Evolutionary conservation across 1,284 basidiomycete genomes (phyloP).

Genomic region (Marasmius fiardii): DNA sequence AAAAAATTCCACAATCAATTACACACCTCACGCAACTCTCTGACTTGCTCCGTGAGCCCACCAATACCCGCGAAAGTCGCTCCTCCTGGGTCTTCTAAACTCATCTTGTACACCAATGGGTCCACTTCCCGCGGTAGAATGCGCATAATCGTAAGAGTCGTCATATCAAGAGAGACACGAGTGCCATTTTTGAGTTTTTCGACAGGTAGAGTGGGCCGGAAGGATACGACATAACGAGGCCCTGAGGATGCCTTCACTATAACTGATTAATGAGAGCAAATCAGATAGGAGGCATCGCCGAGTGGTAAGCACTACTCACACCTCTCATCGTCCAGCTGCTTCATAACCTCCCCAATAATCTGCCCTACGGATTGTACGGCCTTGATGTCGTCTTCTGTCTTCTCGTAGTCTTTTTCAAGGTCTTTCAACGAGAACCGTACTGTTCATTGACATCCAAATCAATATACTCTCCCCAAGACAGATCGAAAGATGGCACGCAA

Average conservation of each 20-base stretch:
- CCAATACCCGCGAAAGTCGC: conserved; percentile 97
- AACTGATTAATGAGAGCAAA: conserved; percentile 46
- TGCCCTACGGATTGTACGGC: conserved; percentile 98
- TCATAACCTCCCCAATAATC: conserved; percentile 99
- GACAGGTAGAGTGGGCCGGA: conserved; percentile 89
- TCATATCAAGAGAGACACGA: conserved; percentile 99
- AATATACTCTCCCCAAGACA: not conserved
- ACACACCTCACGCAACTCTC: conserved; percentile 89
- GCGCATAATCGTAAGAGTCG: conserved; percentile 98
- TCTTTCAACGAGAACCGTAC: conserved; percentile 85
- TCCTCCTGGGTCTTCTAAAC: conserved; percentile 94
- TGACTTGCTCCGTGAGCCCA: conserved; percentile 93
- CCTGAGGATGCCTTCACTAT: conserved; percentile 99
- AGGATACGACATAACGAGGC: conserved; percentile 99
- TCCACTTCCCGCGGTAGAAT: conserved; percentile 98
- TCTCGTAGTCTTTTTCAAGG: conserved; percentile 86
- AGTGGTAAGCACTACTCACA: conserved; percentile 57
- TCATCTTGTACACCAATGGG: conserved; percentile 99
- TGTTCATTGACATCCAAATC: conserved; percentile 26
- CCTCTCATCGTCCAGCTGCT: conserved; percentile 96
- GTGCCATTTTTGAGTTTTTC: conserved; percentile 93
- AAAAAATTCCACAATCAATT: not conserved
- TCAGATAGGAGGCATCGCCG: conserved; percentile 9
- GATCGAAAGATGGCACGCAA: conserved; percentile 26
- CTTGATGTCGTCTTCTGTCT: conserved; percentile 99